Base-by-base conservation (phyloP, 805 yeast species). In the Blastobotrys terrestris region DNA sequence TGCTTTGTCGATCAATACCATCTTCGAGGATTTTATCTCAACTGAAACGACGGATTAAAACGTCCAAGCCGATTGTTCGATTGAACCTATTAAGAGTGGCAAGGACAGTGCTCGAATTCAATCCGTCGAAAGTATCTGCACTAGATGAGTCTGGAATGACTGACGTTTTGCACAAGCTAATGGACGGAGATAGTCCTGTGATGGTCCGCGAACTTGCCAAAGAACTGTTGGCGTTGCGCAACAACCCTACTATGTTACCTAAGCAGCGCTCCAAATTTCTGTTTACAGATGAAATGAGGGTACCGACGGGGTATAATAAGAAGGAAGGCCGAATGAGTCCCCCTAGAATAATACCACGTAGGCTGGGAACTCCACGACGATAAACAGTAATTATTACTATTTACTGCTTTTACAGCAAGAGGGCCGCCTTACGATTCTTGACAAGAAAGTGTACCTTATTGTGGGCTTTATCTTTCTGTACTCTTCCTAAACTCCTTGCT, bases 191-290 rank as follows among this genome's bases (percentile, higher is more conserved):
- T 22, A 43, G 41, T 22, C 53, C 61, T 13, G 50, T 59, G 6
- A 48, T 59, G 35, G 62, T 59, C 1, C 20, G 48, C 15, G 61
- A 59, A 19, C 56, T 59, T 6, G 58, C 62, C 4, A 59, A 59
- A 48, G 62, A 59, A 6, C 39, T 59, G 7, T 20, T 54, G 35
- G 35, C 35, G 35, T 26, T 26, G 35, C 35, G 35, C 11, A 11
- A 26, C 11, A 26, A 11, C 11, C 35, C 35, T 6, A 6, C 35
- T 26, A 26, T 6, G 11, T 11, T 26, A 6, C 35, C 35, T 6
- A 26, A 26, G 11, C 5, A 6, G 35, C 35, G 35, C 5, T 26
- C 35, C 11, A 26, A 11, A 6, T 11, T 26, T 5, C 35, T 26
- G 11, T 26, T 26, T 26, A 26, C 35, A 26, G 35, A 26, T 5